These are phyloP conservation scores for Nyssa sinensis DNA, from an alignment of 148 eudicot genomes.

Conservation along the genomic window DNA sequence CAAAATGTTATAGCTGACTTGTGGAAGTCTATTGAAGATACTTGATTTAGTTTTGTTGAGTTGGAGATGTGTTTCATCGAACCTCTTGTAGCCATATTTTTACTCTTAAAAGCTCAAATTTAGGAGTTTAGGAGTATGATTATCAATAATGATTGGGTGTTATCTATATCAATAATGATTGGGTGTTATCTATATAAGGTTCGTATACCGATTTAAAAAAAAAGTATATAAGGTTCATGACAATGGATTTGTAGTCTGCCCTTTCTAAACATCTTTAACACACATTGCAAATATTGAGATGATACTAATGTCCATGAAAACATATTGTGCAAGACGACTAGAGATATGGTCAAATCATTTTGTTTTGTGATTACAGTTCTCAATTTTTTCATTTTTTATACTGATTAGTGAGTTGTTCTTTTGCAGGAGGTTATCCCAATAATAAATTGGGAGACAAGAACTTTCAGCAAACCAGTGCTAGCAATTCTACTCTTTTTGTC, in stretches of 20 bases:
- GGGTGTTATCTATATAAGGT: too few relatives aligned
- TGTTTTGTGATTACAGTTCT: neutral
- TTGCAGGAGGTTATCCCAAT: conserved; percentile 76
- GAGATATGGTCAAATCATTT: neutral
- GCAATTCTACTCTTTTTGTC: conserved; percentile 61
- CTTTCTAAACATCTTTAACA: neutral
- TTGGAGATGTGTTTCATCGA: neutral
- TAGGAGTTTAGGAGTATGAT: neutral
- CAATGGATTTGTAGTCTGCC: neutral
- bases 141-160: neutral
- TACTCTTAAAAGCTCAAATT: neutral
- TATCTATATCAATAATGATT: too few relatives aligned
- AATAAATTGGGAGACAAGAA: conserved; percentile 70
- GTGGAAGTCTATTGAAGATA: neutral
- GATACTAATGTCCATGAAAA: neutral
- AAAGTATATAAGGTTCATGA: neutral
- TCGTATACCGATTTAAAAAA: too few relatives aligned
- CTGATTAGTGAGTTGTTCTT: neutral
- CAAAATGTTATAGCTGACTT: neutral
- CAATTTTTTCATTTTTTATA: neutral
- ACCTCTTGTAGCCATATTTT: neutral
- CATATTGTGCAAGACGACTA: neutral
- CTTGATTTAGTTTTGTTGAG: neutral
- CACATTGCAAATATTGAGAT: neutral
- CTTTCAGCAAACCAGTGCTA: conserved; percentile 62